phyloP scores from a whole-genome alignment of 2,329 filamentous ascomycete species.

The Epicoccum sorghinum region DNA sequence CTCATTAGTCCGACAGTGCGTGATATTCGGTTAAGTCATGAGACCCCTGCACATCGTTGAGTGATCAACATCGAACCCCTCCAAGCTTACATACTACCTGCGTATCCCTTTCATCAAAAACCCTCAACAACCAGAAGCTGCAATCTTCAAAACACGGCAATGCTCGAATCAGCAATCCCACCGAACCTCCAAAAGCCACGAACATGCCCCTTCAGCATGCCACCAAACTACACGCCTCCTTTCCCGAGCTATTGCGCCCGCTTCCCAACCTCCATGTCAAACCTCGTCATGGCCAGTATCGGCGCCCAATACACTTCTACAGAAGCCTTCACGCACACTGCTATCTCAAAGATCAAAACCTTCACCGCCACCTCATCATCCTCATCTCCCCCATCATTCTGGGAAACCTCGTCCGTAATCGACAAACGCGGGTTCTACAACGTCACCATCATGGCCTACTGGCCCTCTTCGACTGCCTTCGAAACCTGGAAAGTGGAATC shows the following conservation, averaged over 20 bases:
- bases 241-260: slow-evolving; percentile 43
- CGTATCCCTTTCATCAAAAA: not conserved
- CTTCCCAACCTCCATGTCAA: slow-evolving; percentile 38
- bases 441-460: slow-evolving; percentile 49
- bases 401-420: slow-evolving; percentile 44
- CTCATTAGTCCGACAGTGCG: no score
- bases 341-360: slow-evolving; percentile 23
- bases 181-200: slow-evolving; percentile 24
- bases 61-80: no score
- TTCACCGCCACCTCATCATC: slow-evolving; percentile 15
- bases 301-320: slow-evolving; percentile 36
- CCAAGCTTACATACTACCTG: not conserved
- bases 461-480: slow-evolving; percentile 39
- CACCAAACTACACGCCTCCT: slow-evolving; percentile 34
- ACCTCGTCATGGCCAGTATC: slow-evolving; percentile 45
- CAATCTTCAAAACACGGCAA: slow-evolving; percentile 8
- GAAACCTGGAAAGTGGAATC: slow-evolving; percentile 42
- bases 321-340: not conserved
- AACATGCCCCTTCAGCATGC: slow-evolving; percentile 26
- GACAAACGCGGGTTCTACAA: slow-evolving; percentile 42
- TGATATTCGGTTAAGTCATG: no score
- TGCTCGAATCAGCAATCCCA: slow-evolving; percentile 34
- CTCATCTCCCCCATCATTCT: slow-evolving; percentile 27
- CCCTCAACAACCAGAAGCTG: not conserved
- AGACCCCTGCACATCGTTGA: no score